Conservation (phyloP, 371 early-diverging fungal genomes). For the Mortierella sp. region DNA sequence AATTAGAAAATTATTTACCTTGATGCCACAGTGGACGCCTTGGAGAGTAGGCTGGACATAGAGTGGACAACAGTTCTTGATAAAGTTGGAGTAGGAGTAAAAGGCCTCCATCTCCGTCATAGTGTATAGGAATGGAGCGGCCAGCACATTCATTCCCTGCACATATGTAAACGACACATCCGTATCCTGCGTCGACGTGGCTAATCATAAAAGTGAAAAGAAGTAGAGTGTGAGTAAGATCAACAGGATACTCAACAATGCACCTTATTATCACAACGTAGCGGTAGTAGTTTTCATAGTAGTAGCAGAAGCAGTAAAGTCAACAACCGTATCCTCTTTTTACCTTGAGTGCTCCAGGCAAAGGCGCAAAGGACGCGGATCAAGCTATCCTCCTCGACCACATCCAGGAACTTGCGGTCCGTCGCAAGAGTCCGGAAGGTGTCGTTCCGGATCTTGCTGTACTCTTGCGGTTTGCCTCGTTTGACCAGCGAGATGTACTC, state of each 20-base stretch:
- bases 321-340: not conserved
- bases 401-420: conserved; percentile 78
- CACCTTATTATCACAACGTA: not conserved
- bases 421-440: conserved; percentile 90
- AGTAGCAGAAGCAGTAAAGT: not conserved
- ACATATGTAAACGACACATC: conserved; percentile 81
- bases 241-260: too few species aligned
- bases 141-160: conserved; percentile 95
- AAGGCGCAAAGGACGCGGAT: conserved; percentile 91
- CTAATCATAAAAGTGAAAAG: conserved; percentile 2
- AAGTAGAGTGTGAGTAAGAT: not conserved
- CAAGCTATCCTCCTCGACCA: conserved; percentile 83
- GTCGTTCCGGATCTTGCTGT: conserved; percentile 92
- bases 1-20: conserved; percentile 63
- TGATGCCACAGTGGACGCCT: conserved; percentile 93
- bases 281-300: not conserved
- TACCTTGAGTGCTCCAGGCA: conserved; percentile 77
- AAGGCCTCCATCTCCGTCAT: conserved; percentile 96
- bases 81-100: conserved; percentile 85
- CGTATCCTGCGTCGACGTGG: conserved; percentile 21
- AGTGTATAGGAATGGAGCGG: conserved; percentile 92
- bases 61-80: conserved; percentile 88
- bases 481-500: conserved; percentile 83
- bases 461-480: conserved; percentile 74
- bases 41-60: conserved; percentile 92